Conservation (phyloP, 306 rosid species). For the Chamaecrista fasciculata region DNA sequence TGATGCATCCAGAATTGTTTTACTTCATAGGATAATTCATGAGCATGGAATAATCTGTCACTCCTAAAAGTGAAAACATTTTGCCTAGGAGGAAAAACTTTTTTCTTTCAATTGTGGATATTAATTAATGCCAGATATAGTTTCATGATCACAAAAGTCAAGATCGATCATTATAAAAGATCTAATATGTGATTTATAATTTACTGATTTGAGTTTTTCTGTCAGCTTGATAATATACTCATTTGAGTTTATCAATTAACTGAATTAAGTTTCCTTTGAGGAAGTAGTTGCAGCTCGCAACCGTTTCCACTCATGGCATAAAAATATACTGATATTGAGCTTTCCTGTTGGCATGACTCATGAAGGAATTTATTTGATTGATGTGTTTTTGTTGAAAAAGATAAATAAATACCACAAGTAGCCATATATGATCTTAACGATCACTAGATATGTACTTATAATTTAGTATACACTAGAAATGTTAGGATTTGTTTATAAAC, state of each 20-base stretch:
- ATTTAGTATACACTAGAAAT: not conserved
- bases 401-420: not conserved
- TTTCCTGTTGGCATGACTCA: too few species aligned
- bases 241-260: constrained; percentile 3
- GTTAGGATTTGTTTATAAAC: not conserved
- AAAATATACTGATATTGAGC: too few species aligned
- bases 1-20: not conserved
- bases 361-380: not conserved
- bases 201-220: not conserved
- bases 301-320: too few species aligned
- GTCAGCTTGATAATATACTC: not conserved
- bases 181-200: not conserved
- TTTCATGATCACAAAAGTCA: not conserved
- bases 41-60: not conserved
- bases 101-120: not conserved
- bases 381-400: not conserved
- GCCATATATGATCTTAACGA: not conserved
- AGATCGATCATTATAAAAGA: constrained; percentile 11
- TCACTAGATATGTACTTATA: not conserved
- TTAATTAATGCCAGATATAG: not conserved
- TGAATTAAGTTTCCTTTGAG: not conserved
- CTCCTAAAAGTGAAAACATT: not conserved
- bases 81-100: not conserved
- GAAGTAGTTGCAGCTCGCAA: not conserved
- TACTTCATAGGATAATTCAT: not conserved